Percentiles rank a stretch among this genome's conserved stretches.
Evolutionary conservation across 768 basidiomycete genomes (phyloP).

Genomic region (Tricholoma furcatifolium): DNA sequence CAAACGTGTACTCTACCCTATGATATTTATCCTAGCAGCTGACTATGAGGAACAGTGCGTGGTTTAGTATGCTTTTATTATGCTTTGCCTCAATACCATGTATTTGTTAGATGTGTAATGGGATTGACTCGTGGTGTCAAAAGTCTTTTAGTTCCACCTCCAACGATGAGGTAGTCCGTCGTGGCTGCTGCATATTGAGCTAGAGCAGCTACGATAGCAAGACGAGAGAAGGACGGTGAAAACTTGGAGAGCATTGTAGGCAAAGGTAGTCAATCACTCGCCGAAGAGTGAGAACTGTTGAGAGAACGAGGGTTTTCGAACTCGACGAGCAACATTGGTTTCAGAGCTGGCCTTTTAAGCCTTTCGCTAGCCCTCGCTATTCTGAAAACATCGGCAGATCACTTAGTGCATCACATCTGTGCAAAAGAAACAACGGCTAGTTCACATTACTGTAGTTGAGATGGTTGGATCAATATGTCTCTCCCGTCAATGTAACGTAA

Average conservation of each 20-base stretch:
- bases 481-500: no score
- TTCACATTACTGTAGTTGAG: no score
- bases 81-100: not conserved
- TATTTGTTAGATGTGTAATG: not conserved
- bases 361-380: no score
- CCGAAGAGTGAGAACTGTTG: no score
- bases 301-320: not conserved
- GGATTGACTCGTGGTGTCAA: not conserved
- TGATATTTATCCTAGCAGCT: constrained; percentile 27
- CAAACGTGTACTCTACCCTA: constrained; percentile 18
- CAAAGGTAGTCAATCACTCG: no score
- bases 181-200: not conserved
- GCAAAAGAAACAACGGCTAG: no score
- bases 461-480: no score
- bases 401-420: no score
- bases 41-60: constrained; percentile 34
- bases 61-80: constrained; percentile 2
- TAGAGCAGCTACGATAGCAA: constrained; percentile 1
- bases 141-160: constrained; percentile 1
- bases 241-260: no score
- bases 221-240: not conserved
- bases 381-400: no score
- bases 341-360: no score
- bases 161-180: not conserved
- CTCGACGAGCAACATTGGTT: not conserved